Conservation (phyloP, 805 yeast species). For the Saturnispora hagleri region DNA sequence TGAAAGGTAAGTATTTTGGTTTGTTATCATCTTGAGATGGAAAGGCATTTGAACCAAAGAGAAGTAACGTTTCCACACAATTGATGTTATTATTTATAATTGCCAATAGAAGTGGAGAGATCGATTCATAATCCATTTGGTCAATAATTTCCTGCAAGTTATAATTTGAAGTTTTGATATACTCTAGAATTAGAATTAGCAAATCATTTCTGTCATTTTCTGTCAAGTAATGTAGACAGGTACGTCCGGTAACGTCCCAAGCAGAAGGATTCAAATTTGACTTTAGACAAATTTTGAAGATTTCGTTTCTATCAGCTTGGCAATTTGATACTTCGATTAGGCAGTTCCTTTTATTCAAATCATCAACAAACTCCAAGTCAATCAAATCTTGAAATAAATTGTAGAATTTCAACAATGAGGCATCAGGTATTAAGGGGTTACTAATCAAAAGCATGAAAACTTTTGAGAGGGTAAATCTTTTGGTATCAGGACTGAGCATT, state of each 20-base stretch:
- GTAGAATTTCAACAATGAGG: slow-evolving; percentile 41
- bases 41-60: slow-evolving; percentile 41
- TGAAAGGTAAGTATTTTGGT: slow-evolving; percentile 66
- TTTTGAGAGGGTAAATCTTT: slow-evolving; percentile 47
- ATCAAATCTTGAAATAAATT: slow-evolving; percentile 43
- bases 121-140: slow-evolving; percentile 59
- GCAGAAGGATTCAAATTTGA: slow-evolving; percentile 23
- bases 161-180: slow-evolving; percentile 2
- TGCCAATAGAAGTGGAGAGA: slow-evolving; percentile 76
- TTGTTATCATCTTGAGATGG: slow-evolving; percentile 39
- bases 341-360: slow-evolving; percentile 61
- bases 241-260: slow-evolving; percentile 64
- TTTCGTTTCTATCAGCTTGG: slow-evolving; percentile 19
- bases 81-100: slow-evolving; percentile 58
- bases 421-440: slow-evolving; percentile 56
- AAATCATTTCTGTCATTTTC: slow-evolving; percentile 42
- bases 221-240: slow-evolving; percentile 83
- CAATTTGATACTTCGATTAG: slow-evolving; percentile 56
- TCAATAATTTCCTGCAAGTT: slow-evolving; percentile 29
- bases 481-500: slow-evolving; percentile 32
- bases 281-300: slow-evolving; percentile 22
- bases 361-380: slow-evolving; percentile 58
- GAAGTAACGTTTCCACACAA: slow-evolving; percentile 41
- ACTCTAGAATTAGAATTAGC: slow-evolving; percentile 26
- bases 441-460: slow-evolving; percentile 64